Evolutionary conservation across 768 basidiomycete genomes (phyloP).

Genomic region (Lactifluus hygrophoroides): DNA sequence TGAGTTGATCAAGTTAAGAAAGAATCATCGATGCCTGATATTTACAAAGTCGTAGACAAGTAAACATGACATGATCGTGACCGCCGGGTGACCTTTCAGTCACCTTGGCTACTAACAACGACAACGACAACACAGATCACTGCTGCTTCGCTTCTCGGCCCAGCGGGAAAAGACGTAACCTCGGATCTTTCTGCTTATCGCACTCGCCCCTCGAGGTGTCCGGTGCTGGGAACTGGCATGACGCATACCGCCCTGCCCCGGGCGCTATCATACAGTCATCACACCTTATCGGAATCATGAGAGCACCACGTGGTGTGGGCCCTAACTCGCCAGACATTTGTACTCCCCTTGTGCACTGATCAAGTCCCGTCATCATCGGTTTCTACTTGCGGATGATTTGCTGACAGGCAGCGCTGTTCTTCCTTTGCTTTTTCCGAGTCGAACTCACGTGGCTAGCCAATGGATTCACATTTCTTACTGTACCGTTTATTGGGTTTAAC

Average conservation of each 20-base stretch:
- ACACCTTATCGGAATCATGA: too few species aligned
- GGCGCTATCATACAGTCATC: too few species aligned
- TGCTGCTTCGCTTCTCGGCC: too few species aligned
- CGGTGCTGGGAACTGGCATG: not conserved
- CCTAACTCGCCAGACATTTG: too few species aligned
- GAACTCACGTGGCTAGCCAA: too few species aligned
- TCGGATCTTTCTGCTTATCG: not conserved
- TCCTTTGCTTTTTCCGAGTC: too few species aligned
- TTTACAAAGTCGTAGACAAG: not conserved
- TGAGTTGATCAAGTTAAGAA: not conserved
- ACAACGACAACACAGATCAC: too few species aligned
- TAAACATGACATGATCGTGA: not conserved
- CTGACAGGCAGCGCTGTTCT: too few species aligned
- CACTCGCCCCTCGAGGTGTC: not conserved
- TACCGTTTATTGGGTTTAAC: too few species aligned
- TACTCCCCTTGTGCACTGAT: not conserved
- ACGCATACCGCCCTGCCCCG: too few species aligned
- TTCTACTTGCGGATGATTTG: not conserved
- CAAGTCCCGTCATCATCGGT: not conserved
- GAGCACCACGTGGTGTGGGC: too few species aligned
- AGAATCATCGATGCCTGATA: conserved; percentile 1
- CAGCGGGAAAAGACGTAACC: not conserved
- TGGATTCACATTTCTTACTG: too few species aligned
- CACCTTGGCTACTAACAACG: not conserved
- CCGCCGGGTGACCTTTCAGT: not conserved